Conservation (phyloP, 192 early-diverging fungal genomes). For the Phycomyces blakesleeanus region DNA sequence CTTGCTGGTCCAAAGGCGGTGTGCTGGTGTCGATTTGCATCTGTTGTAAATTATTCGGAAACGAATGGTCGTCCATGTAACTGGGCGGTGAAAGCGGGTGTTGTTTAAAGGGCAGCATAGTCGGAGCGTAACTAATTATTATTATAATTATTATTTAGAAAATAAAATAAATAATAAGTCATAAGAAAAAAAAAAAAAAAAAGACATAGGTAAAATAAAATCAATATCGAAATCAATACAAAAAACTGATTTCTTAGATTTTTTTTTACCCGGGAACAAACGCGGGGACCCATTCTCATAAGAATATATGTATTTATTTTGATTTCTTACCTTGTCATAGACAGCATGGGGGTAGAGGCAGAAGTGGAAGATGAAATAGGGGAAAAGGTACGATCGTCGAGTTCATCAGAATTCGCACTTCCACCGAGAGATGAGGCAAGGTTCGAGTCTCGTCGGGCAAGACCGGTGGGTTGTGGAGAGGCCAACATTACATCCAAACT, state of each 20-base stretch:
- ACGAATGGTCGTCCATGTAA: background rate
- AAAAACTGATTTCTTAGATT: too few relatives aligned
- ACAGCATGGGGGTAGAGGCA: background rate
- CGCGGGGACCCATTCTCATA: too few relatives aligned
- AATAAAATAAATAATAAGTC: too few relatives aligned
- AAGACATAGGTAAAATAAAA: too few relatives aligned
- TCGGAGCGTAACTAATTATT: background rate
- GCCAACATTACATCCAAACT: background rate
- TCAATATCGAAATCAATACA: background rate
- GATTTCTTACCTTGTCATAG: background rate
- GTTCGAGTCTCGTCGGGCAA: conserved; percentile 16
- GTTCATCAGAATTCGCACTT: conserved; percentile 21
- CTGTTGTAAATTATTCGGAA: background rate
- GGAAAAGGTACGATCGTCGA: conserved; percentile 3
- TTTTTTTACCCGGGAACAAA: too few relatives aligned
- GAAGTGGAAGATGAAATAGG: background rate
- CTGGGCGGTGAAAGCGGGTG: conserved; percentile 1
- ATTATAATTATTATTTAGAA: too few relatives aligned
- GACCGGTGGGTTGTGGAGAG: too few relatives aligned
- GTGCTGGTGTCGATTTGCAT: background rate
- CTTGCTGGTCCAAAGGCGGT: background rate
- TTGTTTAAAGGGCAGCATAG: background rate
- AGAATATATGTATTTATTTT: too few relatives aligned
- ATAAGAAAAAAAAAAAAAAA: too few relatives aligned
- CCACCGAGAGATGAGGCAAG: conserved; percentile 17